Conservation (phyloP, 352 stramenopile species). For the Labyrinthula sp. region DNA sequence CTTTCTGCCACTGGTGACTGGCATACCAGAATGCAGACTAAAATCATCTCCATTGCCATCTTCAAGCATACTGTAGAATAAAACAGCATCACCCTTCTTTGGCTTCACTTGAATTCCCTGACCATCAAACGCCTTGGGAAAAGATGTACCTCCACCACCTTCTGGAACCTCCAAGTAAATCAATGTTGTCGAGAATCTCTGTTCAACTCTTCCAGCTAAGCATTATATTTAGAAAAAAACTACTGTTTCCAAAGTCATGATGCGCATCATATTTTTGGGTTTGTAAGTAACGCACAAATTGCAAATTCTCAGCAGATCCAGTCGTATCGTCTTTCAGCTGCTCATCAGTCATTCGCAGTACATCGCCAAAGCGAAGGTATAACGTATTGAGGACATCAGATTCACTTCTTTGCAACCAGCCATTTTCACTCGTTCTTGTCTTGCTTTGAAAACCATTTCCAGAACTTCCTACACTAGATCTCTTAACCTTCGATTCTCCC, state of each 20-base stretch:
- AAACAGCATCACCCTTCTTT: constrained; percentile 40
- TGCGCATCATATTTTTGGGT: constrained; percentile 30
- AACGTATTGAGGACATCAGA: constrained; percentile 40
- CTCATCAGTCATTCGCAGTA: constrained; percentile 42
- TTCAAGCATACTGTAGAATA: constrained; percentile 48
- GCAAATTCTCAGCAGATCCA: constrained; percentile 38
- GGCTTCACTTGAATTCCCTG: constrained; percentile 39
- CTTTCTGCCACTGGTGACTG: too few species aligned
- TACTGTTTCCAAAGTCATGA: constrained; percentile 37
- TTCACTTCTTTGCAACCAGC: constrained; percentile 40
- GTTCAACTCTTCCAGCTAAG: constrained; percentile 34
- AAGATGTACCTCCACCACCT: constrained; percentile 35
- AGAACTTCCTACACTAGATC: constrained; percentile 35
- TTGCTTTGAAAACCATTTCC: constrained; percentile 29
- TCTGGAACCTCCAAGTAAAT: constrained; percentile 45
- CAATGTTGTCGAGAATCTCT: constrained; percentile 44
- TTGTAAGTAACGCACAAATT: constrained; percentile 42
- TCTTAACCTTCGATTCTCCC: constrained; percentile 34
- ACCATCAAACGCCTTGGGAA: constrained; percentile 34
- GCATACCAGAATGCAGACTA: constrained; percentile 40
- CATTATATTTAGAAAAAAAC: constrained; percentile 39
- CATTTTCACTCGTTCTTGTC: constrained; percentile 40
- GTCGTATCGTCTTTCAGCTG: constrained; percentile 34
- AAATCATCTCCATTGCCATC: constrained; percentile 53
- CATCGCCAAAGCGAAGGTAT: constrained; percentile 39